phyloP scores from a whole-genome alignment of 2,329 filamentous ascomycete genomes.

The Phaeosphaeriaceae sp. region DNA sequence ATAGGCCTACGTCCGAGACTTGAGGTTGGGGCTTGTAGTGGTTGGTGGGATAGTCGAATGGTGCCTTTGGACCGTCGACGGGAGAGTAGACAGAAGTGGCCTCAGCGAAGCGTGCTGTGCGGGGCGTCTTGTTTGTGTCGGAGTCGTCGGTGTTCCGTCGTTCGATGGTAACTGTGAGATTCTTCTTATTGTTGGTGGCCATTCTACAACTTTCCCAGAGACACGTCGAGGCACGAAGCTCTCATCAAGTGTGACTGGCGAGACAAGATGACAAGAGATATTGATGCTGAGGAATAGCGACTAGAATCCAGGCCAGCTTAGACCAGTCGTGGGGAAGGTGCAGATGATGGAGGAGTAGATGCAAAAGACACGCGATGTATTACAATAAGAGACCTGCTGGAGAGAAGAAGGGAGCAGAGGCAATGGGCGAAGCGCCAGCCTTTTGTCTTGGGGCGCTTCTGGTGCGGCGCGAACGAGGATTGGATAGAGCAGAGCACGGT shows the following conservation, averaged over 20 bases:
- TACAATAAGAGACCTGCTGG: conserved; percentile 53
- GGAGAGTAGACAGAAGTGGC: conserved; percentile 81
- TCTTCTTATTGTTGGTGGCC: conserved; percentile 55
- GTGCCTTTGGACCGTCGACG: conserved; percentile 62
- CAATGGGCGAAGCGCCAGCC: conserved; percentile 46
- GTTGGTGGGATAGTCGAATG: conserved; percentile 61
- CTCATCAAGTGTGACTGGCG: conserved; percentile 36
- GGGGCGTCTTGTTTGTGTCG: conserved; percentile 66
- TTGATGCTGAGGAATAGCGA: conserved; percentile 36
- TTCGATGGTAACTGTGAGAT: conserved; percentile 49
- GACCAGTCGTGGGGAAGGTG: conserved; percentile 40
- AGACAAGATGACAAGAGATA: conserved; percentile 10
- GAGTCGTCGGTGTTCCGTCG: conserved; percentile 51
- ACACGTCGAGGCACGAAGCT: conserved; percentile 40
- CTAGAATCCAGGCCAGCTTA: conserved; percentile 49
- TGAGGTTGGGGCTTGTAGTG: conserved; percentile 69
- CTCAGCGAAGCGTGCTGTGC: conserved; percentile 81
- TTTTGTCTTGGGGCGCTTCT: conserved; percentile 52
- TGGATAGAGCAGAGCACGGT: conserved; percentile 40
- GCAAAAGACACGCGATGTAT: conserved; percentile 45
- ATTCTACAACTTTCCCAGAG: conserved; percentile 49
- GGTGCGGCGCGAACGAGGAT: conserved; percentile 31
- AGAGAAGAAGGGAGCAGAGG: conserved; percentile 42
- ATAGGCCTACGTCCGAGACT: conserved; percentile 89
- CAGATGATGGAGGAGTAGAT: conserved; percentile 31